Conservation (phyloP, 2,329 filamentous ascomycete species). For the Hypoxylon sp. region DNA sequence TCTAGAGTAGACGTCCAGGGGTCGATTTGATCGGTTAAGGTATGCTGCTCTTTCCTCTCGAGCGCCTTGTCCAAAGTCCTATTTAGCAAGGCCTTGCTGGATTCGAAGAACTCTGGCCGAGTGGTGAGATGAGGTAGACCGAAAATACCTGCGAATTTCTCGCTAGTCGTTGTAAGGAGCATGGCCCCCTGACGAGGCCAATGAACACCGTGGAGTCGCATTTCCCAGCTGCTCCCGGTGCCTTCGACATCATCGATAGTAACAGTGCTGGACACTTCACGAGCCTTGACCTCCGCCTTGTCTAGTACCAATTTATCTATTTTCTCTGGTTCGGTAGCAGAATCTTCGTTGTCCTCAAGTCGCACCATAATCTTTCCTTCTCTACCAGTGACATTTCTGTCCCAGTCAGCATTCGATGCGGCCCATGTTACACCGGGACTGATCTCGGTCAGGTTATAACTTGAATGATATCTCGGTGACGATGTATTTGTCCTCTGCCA, state of each 20-base stretch:
- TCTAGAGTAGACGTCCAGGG: conserved; percentile 83
- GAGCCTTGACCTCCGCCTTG: conserved; percentile 68
- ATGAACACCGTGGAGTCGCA: conserved; percentile 86
- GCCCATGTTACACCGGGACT: conserved; percentile 77
- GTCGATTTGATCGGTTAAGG: conserved; percentile 71
- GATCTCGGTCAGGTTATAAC: conserved; percentile 75
- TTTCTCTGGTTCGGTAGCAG: conserved; percentile 61
- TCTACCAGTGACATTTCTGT: conserved; percentile 83
- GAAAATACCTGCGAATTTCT: conserved; percentile 95
- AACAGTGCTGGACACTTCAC: conserved; percentile 78
- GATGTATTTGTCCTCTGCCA: conserved; percentile 75
- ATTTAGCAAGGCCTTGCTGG: conserved; percentile 77
- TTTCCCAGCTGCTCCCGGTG: conserved; percentile 81
- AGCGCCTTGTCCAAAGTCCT: conserved; percentile 78
- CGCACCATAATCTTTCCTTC: conserved; percentile 79
- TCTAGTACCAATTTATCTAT: conserved; percentile 54
- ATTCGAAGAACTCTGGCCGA: conserved; percentile 67
- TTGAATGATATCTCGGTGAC: conserved; percentile 62
- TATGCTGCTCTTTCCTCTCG: conserved; percentile 71
- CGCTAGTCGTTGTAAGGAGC: conserved; percentile 88
- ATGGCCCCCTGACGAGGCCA: conserved; percentile 85
- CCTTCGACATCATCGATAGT: conserved; percentile 79
- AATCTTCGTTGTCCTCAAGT: conserved; percentile 70
- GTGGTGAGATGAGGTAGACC: conserved; percentile 86
- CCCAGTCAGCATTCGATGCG: conserved; percentile 72